Percentiles rank a stretch among this genome's conserved stretches.
These are phyloP conservation scores for Epichloe baconii DNA, from an alignment of 2,329 filamentous ascomycete genomes.

Conservation along the genomic window DNA sequence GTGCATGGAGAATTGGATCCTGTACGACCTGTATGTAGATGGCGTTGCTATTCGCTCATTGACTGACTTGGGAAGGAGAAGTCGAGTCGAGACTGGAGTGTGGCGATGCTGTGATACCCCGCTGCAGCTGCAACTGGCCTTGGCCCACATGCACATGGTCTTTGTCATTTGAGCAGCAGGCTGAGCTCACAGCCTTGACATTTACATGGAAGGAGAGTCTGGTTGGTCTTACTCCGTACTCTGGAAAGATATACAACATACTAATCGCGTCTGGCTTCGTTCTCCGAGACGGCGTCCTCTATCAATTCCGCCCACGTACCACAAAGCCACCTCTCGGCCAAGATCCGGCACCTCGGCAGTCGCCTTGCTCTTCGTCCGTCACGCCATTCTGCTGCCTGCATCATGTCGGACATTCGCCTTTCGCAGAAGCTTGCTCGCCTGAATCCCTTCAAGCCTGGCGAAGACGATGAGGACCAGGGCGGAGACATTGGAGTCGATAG, in stretches of 20 bases:
- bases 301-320: too few relatives aligned
- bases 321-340: too few relatives aligned
- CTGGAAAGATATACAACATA: neutral
- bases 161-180: neutral
- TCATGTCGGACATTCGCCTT: slow-evolving; percentile 15
- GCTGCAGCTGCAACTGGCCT: neutral
- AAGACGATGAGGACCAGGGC: slow-evolving; percentile 22
- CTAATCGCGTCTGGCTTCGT: too few relatives aligned
- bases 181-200: neutral
- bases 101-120: slow-evolving; percentile 10
- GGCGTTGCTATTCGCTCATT: too few relatives aligned
- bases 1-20: too few relatives aligned
- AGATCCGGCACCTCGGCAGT: too few relatives aligned
- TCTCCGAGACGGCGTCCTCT: too few relatives aligned
- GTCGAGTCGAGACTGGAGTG: neutral
- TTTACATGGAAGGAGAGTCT: neutral
- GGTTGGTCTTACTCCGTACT: neutral
- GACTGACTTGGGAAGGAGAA: too few relatives aligned
- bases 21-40: too few relatives aligned
- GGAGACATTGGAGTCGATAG: slow-evolving; percentile 23
- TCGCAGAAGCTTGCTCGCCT: slow-evolving; percentile 16
- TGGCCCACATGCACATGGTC: neutral
- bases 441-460: slow-evolving; percentile 18
- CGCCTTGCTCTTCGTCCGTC: too few relatives aligned
- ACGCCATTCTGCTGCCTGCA: neutral